Conservation (phyloP, 257 asterid genomes). For the Henckelia pumila region DNA sequence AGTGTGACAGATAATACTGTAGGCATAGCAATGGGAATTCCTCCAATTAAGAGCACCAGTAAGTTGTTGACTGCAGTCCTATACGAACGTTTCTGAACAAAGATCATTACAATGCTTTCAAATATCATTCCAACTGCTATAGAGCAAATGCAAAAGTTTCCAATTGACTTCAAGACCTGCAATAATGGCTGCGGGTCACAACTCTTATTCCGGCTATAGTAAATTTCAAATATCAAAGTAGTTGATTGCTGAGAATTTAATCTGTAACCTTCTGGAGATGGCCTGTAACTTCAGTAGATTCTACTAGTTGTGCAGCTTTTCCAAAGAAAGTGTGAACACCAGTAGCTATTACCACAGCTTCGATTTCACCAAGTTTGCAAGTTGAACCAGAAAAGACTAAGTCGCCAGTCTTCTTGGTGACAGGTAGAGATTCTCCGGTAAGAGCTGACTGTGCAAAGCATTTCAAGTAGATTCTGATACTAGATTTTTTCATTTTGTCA, state of each 20-base stretch:
- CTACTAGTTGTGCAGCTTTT: conserved; percentile 56
- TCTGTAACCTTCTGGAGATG: conserved; percentile 46
- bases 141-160: conserved; percentile 41
- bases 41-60: conserved; percentile 37
- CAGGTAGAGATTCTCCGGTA: too few relatives aligned
- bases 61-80: conserved; percentile 35
- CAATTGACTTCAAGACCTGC: conserved; percentile 38
- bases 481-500: neutral
- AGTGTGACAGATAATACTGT: conserved; percentile 41
- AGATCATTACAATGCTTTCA: conserved; percentile 29
- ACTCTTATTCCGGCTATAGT: neutral
- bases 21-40: conserved; percentile 43
- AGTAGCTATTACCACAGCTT: conserved; percentile 47
- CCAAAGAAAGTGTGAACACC: conserved; percentile 61
- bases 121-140: conserved; percentile 37
- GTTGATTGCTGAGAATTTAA: neutral
- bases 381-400: conserved; percentile 51
- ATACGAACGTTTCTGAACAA: conserved; percentile 22
- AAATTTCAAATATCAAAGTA: neutral
- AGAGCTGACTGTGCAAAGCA: conserved; percentile 40
- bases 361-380: conserved; percentile 54
- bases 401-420: conserved; percentile 47
- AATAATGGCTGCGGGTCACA: neutral
- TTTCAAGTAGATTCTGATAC: neutral
- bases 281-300: conserved; percentile 45